phyloP scores from a whole-genome alignment of 1,139 yeast genomes.

The Hyphopichia wangnamkhiaoensis region DNA sequence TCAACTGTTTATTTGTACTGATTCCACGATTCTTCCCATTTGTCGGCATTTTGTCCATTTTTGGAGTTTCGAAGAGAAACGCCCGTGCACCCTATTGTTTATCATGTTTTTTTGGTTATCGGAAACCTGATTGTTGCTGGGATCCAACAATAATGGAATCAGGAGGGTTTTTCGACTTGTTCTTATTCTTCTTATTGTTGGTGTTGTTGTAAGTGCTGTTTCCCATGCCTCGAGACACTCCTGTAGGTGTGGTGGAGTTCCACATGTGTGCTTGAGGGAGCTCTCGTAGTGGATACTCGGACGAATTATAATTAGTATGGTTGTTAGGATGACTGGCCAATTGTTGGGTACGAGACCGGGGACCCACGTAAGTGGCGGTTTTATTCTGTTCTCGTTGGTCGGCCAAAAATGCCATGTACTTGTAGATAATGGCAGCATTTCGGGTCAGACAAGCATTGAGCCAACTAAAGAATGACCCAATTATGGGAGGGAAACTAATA shows the following conservation, averaged over 20 bases:
- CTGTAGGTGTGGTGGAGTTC: conserved; percentile 3
- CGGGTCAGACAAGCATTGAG: conserved; percentile 84
- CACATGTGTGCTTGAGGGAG: conserved; percentile 1
- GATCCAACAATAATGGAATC: conserved; percentile 19
- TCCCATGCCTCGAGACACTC: not conserved
- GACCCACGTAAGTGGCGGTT: conserved; percentile 22
- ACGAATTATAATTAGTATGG: not conserved
- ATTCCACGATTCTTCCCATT: too few species aligned
- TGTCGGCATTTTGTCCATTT: too few species aligned
- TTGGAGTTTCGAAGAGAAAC: not conserved
- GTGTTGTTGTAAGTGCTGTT: not conserved
- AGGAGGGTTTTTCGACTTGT: too few species aligned
- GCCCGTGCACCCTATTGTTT: not conserved
- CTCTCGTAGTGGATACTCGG: not conserved
- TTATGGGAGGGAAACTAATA: conserved; percentile 73
- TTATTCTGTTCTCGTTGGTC: conserved; percentile 28
- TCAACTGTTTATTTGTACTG: too few species aligned
- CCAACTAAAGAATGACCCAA: conserved; percentile 80
- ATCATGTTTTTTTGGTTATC: conserved; percentile 14
- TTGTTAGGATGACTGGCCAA: conserved; percentile 4
- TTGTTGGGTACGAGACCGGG: too few species aligned
- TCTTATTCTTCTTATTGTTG: too few species aligned
- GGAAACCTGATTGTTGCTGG: conserved; percentile 34
- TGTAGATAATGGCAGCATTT: conserved; percentile 76
- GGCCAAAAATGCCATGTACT: conserved; percentile 41